Percentiles rank a stretch among this genome's conserved stretches.
phyloP scores from a whole-genome alignment of 495 filamentous ascomycete genomes.

The Penicillium cosmopolitanum region DNA sequence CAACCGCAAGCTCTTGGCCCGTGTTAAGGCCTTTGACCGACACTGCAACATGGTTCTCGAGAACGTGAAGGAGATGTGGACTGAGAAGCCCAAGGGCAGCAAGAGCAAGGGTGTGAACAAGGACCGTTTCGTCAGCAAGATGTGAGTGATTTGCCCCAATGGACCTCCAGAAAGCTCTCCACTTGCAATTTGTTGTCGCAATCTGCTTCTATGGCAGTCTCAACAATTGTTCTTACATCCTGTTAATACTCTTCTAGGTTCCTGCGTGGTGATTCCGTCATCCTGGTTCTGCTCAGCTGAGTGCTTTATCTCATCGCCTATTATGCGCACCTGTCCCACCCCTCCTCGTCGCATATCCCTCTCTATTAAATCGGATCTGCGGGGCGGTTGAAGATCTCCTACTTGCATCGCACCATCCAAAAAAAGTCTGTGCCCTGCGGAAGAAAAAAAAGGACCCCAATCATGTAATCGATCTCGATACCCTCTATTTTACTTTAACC shows the following conservation, averaged over 20 bases:
- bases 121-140: slow-evolving; percentile 96
- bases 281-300: slow-evolving; percentile 88
- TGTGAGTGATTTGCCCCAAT: slow-evolving; percentile 29
- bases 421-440: not conserved
- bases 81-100: slow-evolving; percentile 86
- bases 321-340: slow-evolving; percentile 20
- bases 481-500: slow-evolving; percentile 24
- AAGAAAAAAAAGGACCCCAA: slow-evolving; percentile 10
- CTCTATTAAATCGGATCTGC: slow-evolving; percentile 9
- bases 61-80: slow-evolving; percentile 99
- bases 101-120: slow-evolving; percentile 94
- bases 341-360: slow-evolving; percentile 22
- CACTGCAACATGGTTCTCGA: slow-evolving; percentile 99
- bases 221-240: slow-evolving; percentile 3
- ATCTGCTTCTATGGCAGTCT: not conserved
- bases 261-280: slow-evolving; percentile 89
- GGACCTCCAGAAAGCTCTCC: not conserved
- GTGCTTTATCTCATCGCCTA: slow-evolving; percentile 10
- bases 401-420: slow-evolving; percentile 16
- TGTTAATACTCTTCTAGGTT: slow-evolving; percentile 62
- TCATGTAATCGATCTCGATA: slow-evolving; percentile 36
- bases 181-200: not conserved
- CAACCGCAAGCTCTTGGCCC: slow-evolving; percentile 81
- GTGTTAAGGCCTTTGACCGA: slow-evolving; percentile 86
- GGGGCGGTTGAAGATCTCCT: slow-evolving; percentile 20